Evolutionary conservation across 176 grass and related monocot genomes (phyloP), one percentile per base, ranked within the genome.

Genomic region (Eremochloa ophiuroides): DNA sequence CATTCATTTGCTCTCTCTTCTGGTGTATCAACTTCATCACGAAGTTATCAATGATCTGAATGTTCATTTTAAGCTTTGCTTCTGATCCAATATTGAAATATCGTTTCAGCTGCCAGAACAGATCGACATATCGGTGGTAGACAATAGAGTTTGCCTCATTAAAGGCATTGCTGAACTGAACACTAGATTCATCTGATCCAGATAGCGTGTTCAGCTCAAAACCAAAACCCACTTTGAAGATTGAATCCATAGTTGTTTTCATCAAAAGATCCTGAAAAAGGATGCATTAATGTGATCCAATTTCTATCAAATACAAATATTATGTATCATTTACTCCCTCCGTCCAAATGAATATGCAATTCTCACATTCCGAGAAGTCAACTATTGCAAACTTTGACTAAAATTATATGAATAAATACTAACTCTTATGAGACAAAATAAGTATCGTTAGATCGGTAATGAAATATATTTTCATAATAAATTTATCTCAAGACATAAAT

Each of bases 171-270:
- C 67, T 74, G 42, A 93, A 90, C 34, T 44, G 43, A 79, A 65
- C 66, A 48, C 85, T 80, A 22, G 71, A 73, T 76, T 85, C 31
- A 35, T 74, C 73, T 61, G 78, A 85, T 35, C 81, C 79, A 8
- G 74, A 76, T 38, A 90, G 69, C 40, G 85, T 88, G 69, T 90
- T 75, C 38, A 93, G 74, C 53, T 90, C 88, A 3, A 85, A 63
- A 79, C 82, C 88, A 9, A 90, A 87, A 31, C 85, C 91, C 40
- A 93, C 82, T 80, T 85, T 78, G 63, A 93, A 93, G 68, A 93
- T 93, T 16, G 91, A 88, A 77, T 93, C 91, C 85, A 93, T 79
- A 47, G 87, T 90, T 68, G 88, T 30, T 69, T 69, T 93, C 88
- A 93, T 90, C 37, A 93, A 76, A 39, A 85, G 63, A 8, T 90